A percentile compares a stretch with the other conserved stretches of the same genome.
Conservation (phyloP, 2,329 filamentous ascomycete genomes). For the Thielaviopsis musarum region DNA sequence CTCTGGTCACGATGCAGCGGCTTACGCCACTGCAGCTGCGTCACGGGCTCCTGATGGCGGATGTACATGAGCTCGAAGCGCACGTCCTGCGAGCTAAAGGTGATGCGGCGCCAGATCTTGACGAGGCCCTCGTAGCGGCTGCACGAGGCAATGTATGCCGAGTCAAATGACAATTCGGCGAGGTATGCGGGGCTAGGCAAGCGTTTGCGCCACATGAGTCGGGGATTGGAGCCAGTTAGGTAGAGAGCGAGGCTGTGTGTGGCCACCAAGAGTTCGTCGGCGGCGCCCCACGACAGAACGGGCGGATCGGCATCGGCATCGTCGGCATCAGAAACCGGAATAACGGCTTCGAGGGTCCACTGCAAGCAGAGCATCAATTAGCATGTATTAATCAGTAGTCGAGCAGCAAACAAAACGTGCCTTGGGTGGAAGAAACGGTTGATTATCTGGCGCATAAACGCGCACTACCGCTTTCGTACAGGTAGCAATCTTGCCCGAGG, state of each 20-base stretch:
- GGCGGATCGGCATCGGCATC: conserved; percentile 18
- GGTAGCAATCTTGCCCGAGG: conserved; percentile 68
- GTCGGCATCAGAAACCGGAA: conserved; percentile 24
- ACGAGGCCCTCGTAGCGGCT: conserved; percentile 65
- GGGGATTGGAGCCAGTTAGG: conserved; percentile 29
- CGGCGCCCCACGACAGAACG: conserved; percentile 67
- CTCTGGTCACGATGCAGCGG: conserved; percentile 62
- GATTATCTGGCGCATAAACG: conserved; percentile 54
- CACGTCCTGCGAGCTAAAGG: conserved; percentile 67
- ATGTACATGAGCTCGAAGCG: conserved; percentile 86
- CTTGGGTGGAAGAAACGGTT: conserved; percentile 2
- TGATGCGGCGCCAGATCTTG: conserved; percentile 82
- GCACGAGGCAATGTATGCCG: conserved; percentile 68
- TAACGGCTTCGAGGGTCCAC: conserved; percentile 49
- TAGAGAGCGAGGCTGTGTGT: conserved; percentile 56
- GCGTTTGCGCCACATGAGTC: conserved; percentile 54
- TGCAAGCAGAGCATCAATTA: conserved; percentile 17
- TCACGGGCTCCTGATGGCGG: conserved; percentile 66
- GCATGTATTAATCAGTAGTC: neutral
- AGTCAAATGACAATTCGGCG: conserved; percentile 72
- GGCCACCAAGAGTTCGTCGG: conserved; percentile 71
- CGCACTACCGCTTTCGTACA: conserved; percentile 51
- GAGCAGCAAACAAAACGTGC: neutral
- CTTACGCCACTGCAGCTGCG: conserved; percentile 69
- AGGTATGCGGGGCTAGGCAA: conserved; percentile 59